phyloP scores from a whole-genome alignment of 106 monocot species.

The Vanilla planifolia region DNA sequence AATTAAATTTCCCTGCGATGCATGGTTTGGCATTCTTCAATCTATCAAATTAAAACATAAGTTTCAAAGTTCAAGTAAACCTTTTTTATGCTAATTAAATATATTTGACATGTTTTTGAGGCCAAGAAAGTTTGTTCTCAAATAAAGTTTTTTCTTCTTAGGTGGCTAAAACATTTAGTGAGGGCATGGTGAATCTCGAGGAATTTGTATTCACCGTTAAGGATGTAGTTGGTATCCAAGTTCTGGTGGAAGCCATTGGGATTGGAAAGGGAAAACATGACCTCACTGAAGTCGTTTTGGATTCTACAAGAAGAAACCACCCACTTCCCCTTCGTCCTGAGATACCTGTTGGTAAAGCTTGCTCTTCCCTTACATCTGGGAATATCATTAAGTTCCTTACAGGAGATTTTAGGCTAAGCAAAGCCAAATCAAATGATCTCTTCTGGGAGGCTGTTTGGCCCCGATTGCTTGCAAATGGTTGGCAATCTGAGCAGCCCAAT shows the following conservation, averaged over 20 bases:
- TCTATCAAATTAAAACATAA: no score
- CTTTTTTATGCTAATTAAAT: no score
- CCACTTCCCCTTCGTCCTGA: slow-evolving; percentile 21
- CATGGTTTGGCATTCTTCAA: no score
- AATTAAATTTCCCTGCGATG: no score
- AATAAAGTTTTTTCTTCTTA: slow-evolving; percentile 40
- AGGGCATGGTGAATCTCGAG: slow-evolving; percentile 46
- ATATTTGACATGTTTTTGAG: no score
- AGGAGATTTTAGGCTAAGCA: slow-evolving; percentile 77
- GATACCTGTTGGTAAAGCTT: slow-evolving; percentile 65
- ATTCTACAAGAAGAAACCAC: slow-evolving; percentile 32
- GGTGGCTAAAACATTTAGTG: slow-evolving; percentile 46
- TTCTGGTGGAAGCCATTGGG: slow-evolving; percentile 49
- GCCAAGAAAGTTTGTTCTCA: no score
- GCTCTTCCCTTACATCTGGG: slow-evolving; percentile 50
- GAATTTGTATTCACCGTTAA: slow-evolving; percentile 55
- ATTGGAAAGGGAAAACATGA: slow-evolving; percentile 72
- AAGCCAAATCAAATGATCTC: slow-evolving; percentile 76
- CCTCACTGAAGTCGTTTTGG: slow-evolving; percentile 35
- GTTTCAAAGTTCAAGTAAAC: no score
- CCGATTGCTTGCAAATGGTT: slow-evolving; percentile 71
- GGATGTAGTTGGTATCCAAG: slow-evolving; percentile 26
- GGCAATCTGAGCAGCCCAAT: slow-evolving; percentile 81
- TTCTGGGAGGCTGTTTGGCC: slow-evolving; percentile 98
- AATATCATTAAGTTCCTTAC: slow-evolving; percentile 73